These are phyloP conservation scores for Prunus yedoensis DNA, from an alignment of 331 rosid genomes.

Conservation along the genomic window DNA sequence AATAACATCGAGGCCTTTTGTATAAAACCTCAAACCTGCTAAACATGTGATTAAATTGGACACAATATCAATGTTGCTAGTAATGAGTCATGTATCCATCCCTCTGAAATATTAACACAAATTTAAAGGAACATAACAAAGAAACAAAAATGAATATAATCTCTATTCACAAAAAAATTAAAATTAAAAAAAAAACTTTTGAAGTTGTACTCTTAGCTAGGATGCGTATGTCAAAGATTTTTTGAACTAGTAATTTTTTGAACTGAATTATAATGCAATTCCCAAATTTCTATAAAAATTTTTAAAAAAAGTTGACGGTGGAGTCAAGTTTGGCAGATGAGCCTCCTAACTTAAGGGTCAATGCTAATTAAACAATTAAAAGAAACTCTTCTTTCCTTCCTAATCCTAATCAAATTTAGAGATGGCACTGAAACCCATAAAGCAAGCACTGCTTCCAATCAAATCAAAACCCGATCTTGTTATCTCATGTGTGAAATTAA, in stretches of 20 bases:
- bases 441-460: conserved; percentile 1
- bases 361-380: background rate
- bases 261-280: too few species aligned
- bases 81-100: too few species aligned
- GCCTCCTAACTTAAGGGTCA: conserved; percentile 8
- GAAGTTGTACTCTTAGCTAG: too few species aligned
- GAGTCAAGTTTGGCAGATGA: background rate
- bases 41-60: accelerated
- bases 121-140: too few species aligned
- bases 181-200: too few species aligned
- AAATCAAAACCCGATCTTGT: background rate
- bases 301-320: background rate
- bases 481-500: background rate
- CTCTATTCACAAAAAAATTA: too few species aligned
- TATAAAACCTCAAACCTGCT: accelerated
- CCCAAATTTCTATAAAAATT: too few species aligned
- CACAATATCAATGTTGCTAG: too few species aligned
- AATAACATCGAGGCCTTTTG: accelerated
- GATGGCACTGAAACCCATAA: conserved; percentile 27
- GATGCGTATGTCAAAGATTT: accelerated
- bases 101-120: too few species aligned
- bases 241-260: too few species aligned
- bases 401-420: background rate
- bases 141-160: too few species aligned
- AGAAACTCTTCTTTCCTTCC: background rate